A percentile compares a stretch with the other conserved stretches of the same genome.
phyloP scores from a whole-genome alignment of 164 flowering plant genomes.

The Santalum album region DNA sequence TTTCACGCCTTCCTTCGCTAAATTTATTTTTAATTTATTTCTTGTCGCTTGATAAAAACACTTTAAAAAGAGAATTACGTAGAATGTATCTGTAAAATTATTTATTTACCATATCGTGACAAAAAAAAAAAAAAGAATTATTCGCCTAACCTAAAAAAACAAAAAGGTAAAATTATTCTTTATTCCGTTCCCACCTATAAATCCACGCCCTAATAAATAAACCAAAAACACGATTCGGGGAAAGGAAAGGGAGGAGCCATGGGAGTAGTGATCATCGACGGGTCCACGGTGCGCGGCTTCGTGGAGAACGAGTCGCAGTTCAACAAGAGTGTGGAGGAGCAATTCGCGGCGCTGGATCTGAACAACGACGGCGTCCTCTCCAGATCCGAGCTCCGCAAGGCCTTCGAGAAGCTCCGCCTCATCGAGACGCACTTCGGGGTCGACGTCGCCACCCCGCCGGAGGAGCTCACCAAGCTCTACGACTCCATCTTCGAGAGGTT shows the following conservation, averaged over 20 bases:
- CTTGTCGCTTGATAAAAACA: too few species aligned
- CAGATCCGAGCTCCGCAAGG: constrained; percentile 58
- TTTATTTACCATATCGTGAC: too few species aligned
- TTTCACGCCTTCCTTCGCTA: too few species aligned
- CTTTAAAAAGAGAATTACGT: too few species aligned
- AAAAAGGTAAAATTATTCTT: too few species aligned
- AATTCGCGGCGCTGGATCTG: constrained; percentile 44
- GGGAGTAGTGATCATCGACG: constrained; percentile 64
- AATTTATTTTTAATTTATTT: too few species aligned
- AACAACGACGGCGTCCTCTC: constrained; percentile 82
- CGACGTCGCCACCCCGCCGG: constrained; percentile 55
- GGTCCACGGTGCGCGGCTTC: constrained; percentile 59
- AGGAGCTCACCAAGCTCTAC: constrained; percentile 61
- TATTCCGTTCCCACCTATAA: too few species aligned
- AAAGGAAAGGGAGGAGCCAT: constrained; percentile 11
- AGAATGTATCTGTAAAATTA: too few species aligned
- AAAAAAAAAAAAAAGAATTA: too few species aligned
- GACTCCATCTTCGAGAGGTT: constrained; percentile 68
- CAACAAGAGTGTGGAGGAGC: constrained; percentile 48
- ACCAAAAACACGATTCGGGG: too few species aligned
- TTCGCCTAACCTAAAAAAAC: too few species aligned
- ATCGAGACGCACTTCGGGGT: constrained; percentile 69
- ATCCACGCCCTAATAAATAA: too few species aligned
- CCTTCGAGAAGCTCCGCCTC: constrained; percentile 63
- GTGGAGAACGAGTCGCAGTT: constrained; percentile 53